phyloP scores from a whole-genome alignment of 192 early-diverging fungal species.

The Rhizophagus clarus region DNA sequence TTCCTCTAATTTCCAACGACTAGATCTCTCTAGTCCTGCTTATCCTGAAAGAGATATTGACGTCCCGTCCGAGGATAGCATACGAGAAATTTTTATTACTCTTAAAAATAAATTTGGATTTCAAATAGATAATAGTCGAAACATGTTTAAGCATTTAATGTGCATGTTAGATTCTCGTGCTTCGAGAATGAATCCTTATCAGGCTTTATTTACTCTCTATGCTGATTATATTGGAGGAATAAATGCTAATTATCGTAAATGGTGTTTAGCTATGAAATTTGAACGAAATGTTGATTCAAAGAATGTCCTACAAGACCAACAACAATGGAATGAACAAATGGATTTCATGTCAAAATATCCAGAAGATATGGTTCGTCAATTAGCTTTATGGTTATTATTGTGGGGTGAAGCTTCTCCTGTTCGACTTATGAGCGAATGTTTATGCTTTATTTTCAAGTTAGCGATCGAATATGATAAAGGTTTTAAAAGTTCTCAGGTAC shows the following conservation, averaged over 20 bases:
- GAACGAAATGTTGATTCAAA: constrained; percentile 47
- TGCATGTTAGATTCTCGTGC: constrained; percentile 79
- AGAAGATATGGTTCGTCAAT: constrained; percentile 67
- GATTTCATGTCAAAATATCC: constrained; percentile 60
- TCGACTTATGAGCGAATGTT: constrained; percentile 71
- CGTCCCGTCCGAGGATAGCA: constrained; percentile 66
- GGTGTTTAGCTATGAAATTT: constrained; percentile 78
- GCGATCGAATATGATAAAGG: constrained; percentile 63
- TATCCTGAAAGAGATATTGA: constrained; percentile 57
- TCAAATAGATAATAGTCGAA: constrained; percentile 74
- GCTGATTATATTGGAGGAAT: constrained; percentile 82
- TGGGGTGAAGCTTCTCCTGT: constrained; percentile 82
- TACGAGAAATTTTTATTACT: constrained; percentile 70
- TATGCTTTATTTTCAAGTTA: constrained; percentile 81
- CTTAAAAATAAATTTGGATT: constrained; percentile 75
- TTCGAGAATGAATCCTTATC: constrained; percentile 68
- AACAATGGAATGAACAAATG: constrained; percentile 74
- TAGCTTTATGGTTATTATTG: constrained; percentile 73
- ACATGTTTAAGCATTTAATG: constrained; percentile 77
- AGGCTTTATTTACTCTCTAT: constrained; percentile 73
- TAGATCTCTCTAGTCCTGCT: background rate
- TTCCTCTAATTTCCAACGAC: too few species aligned
- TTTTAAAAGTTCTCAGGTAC: constrained; percentile 47
- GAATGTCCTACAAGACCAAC: constrained; percentile 35
- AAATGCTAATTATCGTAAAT: constrained; percentile 79